Evolutionary conservation across 345 rosid species (phyloP).

Genomic region (Rhodamnia rubescens): DNA sequence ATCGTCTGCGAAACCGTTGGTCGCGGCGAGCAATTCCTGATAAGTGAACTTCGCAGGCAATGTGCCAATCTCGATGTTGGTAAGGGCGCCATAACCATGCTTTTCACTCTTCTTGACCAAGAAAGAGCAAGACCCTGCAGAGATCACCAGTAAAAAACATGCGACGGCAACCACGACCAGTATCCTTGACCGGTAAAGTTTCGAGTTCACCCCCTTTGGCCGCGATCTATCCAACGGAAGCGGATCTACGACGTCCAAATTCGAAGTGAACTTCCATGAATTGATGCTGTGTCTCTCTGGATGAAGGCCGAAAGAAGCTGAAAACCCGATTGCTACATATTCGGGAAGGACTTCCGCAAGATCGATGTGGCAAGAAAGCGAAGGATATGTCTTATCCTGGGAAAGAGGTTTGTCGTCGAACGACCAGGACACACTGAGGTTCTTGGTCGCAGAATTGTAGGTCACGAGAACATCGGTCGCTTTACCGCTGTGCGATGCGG

Average conservation of each 20-base stretch:
- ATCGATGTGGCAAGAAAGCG: background rate
- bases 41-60: background rate
- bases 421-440: background rate
- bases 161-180: background rate
- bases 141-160: background rate
- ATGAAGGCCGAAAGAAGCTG: rapidly evolving
- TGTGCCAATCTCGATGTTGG: background rate
- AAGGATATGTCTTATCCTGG: background rate
- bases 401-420: background rate
- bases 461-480: background rate
- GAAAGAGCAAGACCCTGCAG: background rate
- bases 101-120: background rate
- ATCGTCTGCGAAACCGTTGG: background rate
- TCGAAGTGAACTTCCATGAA: background rate
- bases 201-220: background rate
- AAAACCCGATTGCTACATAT: background rate
- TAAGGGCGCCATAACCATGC: background rate
- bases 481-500: background rate
- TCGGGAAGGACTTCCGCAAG: background rate
- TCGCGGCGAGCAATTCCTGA: background rate
- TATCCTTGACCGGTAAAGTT: background rate
- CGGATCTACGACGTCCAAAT: background rate
- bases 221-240: background rate
- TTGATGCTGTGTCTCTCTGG: background rate
- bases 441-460: background rate